Evolutionary conservation across 495 filamentous ascomycete genomes (phyloP).

Genomic region (Cairneyella variabilis): DNA sequence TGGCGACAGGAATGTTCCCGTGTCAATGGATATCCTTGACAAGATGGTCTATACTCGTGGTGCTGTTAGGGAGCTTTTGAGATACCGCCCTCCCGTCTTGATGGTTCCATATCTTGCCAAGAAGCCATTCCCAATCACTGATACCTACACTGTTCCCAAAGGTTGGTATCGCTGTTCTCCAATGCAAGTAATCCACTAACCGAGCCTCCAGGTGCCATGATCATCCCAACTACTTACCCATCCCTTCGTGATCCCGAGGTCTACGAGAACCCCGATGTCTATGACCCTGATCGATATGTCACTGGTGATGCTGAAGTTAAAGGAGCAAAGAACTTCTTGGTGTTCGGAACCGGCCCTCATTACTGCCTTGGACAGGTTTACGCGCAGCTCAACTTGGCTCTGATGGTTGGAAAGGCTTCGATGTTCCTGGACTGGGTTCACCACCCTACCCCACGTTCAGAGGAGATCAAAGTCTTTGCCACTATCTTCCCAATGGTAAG

Average conservation of each 20-base stretch:
- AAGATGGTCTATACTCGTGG: conserved; percentile 87
- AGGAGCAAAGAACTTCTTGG: conserved; percentile 93
- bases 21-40: conserved; percentile 83
- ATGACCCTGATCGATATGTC: conserved; percentile 91
- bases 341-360: conserved; percentile 94
- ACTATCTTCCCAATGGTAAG: conserved; percentile 95
- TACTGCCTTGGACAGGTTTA: conserved; percentile 97
- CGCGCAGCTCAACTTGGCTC: conserved; percentile 82
- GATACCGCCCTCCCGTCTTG: conserved; percentile 94
- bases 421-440: conserved; percentile 90
- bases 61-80: conserved; percentile 87
- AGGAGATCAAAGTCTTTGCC: conserved; percentile 98
- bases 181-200: background rate
- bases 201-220: conserved; percentile 65
- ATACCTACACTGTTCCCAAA: conserved; percentile 85
- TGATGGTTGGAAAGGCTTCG: conserved; percentile 93
- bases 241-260: conserved; percentile 91
- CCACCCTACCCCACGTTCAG: conserved; percentile 70
- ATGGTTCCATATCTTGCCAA: conserved; percentile 97
- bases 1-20: conserved; percentile 65
- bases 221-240: conserved; percentile 86
- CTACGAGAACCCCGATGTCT: conserved; percentile 84
- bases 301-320: conserved; percentile 80
- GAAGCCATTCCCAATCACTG: conserved; percentile 90
- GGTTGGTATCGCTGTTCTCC: conserved; percentile 33